Base-by-base conservation (phyloP, 2,329 filamentous ascomycete genomes). In the Talaromyces verruculosus region DNA sequence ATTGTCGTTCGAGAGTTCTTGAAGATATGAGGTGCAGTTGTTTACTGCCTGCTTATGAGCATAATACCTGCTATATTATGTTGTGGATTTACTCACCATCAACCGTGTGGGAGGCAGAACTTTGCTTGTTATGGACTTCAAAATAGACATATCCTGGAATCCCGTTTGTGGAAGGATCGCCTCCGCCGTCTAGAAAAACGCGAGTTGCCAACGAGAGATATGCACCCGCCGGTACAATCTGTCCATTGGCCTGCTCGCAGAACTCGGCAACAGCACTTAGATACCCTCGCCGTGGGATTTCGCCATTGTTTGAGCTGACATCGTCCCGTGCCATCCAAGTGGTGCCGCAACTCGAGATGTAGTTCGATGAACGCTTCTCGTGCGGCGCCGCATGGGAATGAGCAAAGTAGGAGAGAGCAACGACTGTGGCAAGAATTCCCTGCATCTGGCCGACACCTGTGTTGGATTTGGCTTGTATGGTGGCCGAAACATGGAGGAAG, bases 311-410 rank as follows among this genome's bases (percentile, higher is more conserved):
- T 11, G 55, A 30, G 25, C 49, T 65, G 7, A 65, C 63, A 49
- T 65, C 30, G 37, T 66, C 64, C 25, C 60, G 49, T 28, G 64
- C 60, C 47, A 63, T 63, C 61, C 61, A 63, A n/a, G 49, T 39
- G 55, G 30, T 22, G 25, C 61, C 61, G 25, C 61, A 63, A 43
- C 61, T 63, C 4, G 61, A 63, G 43, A 63, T 55, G 35, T 63
- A 63, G 45, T 63, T 15, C 35, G 61, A 63, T 35, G 45, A 63
- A 33, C 47, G 61, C 30, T 53, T 63, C 47, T 63, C 33, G 11
- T 63, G 61, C 15, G 47, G 33, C 10, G n/a, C 25, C 11, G 47
- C 47, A 28, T 28, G 47, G 13, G 11, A 51, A 28, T 30, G 5
- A 3, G 13, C 19, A 10, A 47, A 30, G 47, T 2, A 51, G 13